Percentiles rank a stretch among this genome's conserved stretches.
Conservation (phyloP, 2,329 filamentous ascomycete genomes). For the Atkinsonella hypoxylon region DNA sequence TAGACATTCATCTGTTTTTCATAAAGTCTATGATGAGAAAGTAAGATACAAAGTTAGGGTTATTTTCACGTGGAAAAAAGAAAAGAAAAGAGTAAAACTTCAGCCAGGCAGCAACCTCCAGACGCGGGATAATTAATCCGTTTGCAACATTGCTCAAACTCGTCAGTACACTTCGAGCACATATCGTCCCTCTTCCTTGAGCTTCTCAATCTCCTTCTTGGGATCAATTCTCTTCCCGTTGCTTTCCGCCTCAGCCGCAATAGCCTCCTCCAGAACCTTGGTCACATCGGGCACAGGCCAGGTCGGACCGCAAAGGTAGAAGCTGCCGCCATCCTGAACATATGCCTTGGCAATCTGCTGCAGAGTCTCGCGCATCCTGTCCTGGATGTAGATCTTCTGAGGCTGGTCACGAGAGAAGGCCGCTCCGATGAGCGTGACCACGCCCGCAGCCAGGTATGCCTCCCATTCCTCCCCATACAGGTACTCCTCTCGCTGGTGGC, state of each 20-base stretch:
- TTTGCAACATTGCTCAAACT: not conserved
- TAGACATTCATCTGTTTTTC: no score
- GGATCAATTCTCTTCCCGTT: constrained; percentile 71
- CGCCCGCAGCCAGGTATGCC: constrained; percentile 87
- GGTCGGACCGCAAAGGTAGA: constrained; percentile 95
- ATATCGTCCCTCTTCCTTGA: constrained; percentile 92
- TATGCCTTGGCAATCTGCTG: constrained; percentile 76
- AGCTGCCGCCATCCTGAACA: constrained; percentile 74
- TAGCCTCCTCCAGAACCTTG: constrained; percentile 84
- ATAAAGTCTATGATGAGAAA: no score
- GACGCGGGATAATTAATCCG: no score
- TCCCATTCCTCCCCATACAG: constrained; percentile 99
- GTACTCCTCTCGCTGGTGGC: constrained; percentile 96
- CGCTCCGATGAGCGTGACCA: constrained; percentile 85
- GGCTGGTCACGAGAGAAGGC: constrained; percentile 96
- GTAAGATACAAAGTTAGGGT: no score
- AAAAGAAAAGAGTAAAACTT: no score
- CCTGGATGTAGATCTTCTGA: constrained; percentile 98
- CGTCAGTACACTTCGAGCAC: constrained; percentile 89
- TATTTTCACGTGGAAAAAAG: no score
- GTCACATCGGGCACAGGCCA: constrained; percentile 98
- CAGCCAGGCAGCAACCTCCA: no score
- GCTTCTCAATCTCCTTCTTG: constrained; percentile 84
- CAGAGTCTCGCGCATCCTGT: constrained; percentile 86
- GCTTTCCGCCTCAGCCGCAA: constrained; percentile 59